phyloP scores from a whole-genome alignment of 2,329 filamentous ascomycete species.

The Fusarium coffeatum region DNA sequence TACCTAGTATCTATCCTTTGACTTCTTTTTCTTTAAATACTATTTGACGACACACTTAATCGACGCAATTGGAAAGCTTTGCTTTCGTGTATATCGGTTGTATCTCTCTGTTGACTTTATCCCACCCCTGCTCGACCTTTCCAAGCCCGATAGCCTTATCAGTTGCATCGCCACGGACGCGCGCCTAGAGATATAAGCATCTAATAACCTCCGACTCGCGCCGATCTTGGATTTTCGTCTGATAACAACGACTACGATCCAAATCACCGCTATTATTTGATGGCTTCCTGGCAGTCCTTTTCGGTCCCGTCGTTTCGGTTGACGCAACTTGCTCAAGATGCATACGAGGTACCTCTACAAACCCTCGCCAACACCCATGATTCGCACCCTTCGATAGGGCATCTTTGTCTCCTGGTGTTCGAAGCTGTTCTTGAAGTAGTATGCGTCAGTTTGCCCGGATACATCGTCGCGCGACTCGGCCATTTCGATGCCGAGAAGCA shows the following conservation, averaged over 20 bases:
- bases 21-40: constrained; percentile 10
- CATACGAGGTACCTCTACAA: constrained; percentile 57
- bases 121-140: background rate
- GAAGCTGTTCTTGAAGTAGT: constrained; percentile 96
- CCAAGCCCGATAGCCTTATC: constrained; percentile 16
- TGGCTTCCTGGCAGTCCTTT: constrained; percentile 54
- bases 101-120: background rate
- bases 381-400: constrained; percentile 72
- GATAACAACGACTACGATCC: constrained; percentile 12
- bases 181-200: constrained; percentile 24
- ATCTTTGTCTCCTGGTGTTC: constrained; percentile 86
- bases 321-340: constrained; percentile 52
- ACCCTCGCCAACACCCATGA: constrained; percentile 58
- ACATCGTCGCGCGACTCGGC: constrained; percentile 88
- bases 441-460: constrained; percentile 93
- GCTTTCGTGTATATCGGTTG: constrained; percentile 5
- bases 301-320: constrained; percentile 61
- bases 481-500: constrained; percentile 97
- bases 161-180: constrained; percentile 6
- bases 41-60: background rate
- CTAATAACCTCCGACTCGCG: constrained; percentile 24
- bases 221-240: constrained; percentile 14
- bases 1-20: background rate
- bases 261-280: constrained; percentile 39
- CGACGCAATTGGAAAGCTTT: constrained; percentile 19